A percentile compares a stretch with the other conserved stretches of the same genome.
These are phyloP conservation scores for Xylaria flabelliformis DNA, from an alignment of 495 filamentous ascomycete species.

Conservation along the genomic window DNA sequence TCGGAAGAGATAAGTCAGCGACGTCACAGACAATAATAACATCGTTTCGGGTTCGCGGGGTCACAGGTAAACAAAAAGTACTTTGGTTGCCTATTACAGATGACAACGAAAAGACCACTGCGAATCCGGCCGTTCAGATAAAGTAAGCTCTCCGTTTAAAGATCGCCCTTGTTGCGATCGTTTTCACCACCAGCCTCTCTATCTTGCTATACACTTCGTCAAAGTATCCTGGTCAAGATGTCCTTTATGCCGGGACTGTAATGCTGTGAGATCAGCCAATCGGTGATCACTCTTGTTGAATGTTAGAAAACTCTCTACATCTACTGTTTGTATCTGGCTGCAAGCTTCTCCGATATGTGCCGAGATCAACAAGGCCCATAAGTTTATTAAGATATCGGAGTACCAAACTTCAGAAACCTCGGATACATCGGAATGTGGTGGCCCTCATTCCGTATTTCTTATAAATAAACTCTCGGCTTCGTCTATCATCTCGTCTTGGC, in stretches of 20 bases:
- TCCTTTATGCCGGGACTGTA: background rate
- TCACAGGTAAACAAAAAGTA: background rate
- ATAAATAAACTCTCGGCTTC: background rate
- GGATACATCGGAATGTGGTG: conserved; percentile 35
- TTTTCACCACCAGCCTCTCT: background rate
- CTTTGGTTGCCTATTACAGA: background rate
- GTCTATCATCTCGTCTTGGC: background rate
- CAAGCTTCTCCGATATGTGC: conserved; percentile 47
- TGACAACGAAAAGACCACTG: background rate
- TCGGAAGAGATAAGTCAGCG: background rate
- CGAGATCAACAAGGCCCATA: conserved; percentile 48
- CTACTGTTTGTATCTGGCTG: conserved; percentile 41
- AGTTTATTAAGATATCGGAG: conserved; percentile 44
- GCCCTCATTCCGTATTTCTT: conserved; percentile 38
- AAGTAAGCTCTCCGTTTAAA: background rate
- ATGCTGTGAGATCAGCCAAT: background rate
- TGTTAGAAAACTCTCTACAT: background rate
- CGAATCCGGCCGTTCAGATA: background rate
- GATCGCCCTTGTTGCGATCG: background rate
- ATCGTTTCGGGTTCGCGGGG: background rate
- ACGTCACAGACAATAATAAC: background rate
- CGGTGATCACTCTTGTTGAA: background rate
- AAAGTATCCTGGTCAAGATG: background rate
- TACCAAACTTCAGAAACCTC: conserved; percentile 47
- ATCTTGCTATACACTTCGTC: background rate